These are phyloP conservation scores for Physcomitrellopsis africana DNA, from an alignment of 225 moss, liverwort and hornwort genomes.

Conservation along the genomic window DNA sequence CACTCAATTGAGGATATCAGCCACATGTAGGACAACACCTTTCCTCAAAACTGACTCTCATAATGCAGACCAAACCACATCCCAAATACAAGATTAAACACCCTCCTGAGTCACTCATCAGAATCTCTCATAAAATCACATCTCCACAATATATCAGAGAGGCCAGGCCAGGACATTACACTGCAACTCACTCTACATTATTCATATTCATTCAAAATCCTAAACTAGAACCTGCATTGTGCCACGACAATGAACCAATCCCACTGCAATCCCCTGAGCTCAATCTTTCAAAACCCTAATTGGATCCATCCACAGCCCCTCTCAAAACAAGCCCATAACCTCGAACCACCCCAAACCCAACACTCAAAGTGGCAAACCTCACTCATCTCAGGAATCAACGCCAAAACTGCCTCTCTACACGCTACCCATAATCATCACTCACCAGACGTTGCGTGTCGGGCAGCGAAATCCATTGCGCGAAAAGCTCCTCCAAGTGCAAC, in stretches of 20 bases:
- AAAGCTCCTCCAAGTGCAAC: conserved; percentile 63
- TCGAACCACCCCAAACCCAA: background rate
- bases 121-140: background rate
- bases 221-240: too few relatives aligned
- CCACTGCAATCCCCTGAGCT: background rate
- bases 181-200: too few relatives aligned
- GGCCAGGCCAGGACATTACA: too few relatives aligned
- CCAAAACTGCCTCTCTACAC: background rate
- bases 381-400: background rate
- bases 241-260: background rate
- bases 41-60: background rate
- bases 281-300: background rate
- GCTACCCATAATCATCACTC: background rate
- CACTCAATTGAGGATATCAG: too few relatives aligned
- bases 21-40: background rate
- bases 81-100: background rate
- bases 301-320: background rate
- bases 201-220: too few relatives aligned
- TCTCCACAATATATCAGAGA: background rate
- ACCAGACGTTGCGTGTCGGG: conserved; percentile 76
- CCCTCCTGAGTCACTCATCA: too few relatives aligned
- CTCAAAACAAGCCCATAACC: too few relatives aligned
- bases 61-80: background rate
- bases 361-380: too few relatives aligned
- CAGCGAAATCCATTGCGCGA: conserved; percentile 75